A percentile compares a stretch with the other conserved stretches of the same genome.
These are phyloP conservation scores for Calonectria montana DNA, from an alignment of 2,329 filamentous ascomycete genomes.

Conservation along the genomic window DNA sequence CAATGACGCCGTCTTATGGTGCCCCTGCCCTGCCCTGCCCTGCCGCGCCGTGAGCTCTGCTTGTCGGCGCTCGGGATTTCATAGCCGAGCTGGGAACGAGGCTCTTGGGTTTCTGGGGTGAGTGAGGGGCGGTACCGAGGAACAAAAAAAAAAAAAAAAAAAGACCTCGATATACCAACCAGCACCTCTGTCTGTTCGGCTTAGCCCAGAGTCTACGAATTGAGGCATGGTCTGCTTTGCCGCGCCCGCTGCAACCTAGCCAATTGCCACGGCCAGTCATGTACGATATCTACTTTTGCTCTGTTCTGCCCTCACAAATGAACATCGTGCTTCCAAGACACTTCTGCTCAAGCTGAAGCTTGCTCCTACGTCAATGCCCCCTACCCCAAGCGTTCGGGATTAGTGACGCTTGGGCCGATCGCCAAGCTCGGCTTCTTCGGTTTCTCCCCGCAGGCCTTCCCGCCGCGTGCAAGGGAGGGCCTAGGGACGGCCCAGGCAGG, in stretches of 20 bases:
- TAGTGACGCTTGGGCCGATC: slow-evolving; percentile 30
- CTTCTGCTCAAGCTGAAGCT: not conserved
- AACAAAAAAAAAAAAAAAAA: too few relatives aligned
- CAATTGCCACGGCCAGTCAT: slow-evolving; percentile 4
- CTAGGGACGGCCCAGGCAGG: not conserved
- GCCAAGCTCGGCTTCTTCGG: slow-evolving; percentile 35
- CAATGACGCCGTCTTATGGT: slow-evolving; percentile 13
- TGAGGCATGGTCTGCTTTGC: not conserved
- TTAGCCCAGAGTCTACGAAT: not conserved
- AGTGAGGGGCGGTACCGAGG: slow-evolving; percentile 32
- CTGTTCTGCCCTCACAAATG: not conserved
- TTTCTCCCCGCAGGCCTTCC: slow-evolving; percentile 24
- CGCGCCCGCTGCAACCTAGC: not conserved
- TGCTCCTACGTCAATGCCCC: slow-evolving; percentile 34
- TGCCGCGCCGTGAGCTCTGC: not conserved
- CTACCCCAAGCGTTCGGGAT: slow-evolving; percentile 36
- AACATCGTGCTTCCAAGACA: not conserved
- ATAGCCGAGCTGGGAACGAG: slow-evolving; percentile 35
- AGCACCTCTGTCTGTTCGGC: too few relatives aligned
- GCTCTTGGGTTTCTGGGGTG: slow-evolving; percentile 18
- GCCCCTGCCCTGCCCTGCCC: not conserved
- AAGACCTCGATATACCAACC: too few relatives aligned
- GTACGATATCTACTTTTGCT: too few relatives aligned
- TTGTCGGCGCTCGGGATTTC: slow-evolving; percentile 36
- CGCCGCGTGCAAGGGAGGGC: too few relatives aligned